Evolutionary conservation across 2,329 filamentous ascomycete genomes (phyloP).

Genomic region (Fusarium pseudograminearum): DNA sequence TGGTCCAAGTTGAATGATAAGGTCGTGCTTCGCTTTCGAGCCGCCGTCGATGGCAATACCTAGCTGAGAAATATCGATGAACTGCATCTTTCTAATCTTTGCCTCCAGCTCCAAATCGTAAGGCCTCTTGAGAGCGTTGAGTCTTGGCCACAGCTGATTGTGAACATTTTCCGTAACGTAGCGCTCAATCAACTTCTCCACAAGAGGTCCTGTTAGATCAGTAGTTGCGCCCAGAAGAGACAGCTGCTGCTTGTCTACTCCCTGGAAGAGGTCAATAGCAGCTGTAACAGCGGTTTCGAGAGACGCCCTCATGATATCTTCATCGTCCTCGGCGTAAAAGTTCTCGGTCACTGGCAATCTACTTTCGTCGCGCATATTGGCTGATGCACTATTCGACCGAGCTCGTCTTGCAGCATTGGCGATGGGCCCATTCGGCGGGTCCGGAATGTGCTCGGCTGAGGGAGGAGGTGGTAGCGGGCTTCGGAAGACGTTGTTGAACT

Average conservation of each 20-base stretch:
- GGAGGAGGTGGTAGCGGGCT: constrained; percentile 84
- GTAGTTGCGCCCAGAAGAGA: constrained; percentile 93
- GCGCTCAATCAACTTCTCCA: constrained; percentile 93
- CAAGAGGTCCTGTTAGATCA: constrained; percentile 88
- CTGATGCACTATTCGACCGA: constrained; percentile 63
- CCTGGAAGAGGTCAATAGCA: constrained; percentile 95
- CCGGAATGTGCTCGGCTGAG: constrained; percentile 69
- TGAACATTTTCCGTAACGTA: constrained; percentile 96
- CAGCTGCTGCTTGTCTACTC: constrained; percentile 94
- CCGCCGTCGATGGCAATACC: constrained; percentile 88
- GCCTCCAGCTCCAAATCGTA: constrained; percentile 91
- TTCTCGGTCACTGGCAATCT: constrained; percentile 67
- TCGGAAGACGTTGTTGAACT: constrained; percentile 88
- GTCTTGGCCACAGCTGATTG: constrained; percentile 84
- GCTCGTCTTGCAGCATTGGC: constrained; percentile 66
- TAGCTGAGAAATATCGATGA: constrained; percentile 93
- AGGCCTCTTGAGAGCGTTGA: constrained; percentile 80
- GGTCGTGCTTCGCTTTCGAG: constrained; percentile 80
- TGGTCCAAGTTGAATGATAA: constrained; percentile 79
- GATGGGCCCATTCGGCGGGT: constrained; percentile 69
- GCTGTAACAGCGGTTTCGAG: constrained; percentile 92
- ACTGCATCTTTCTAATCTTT: constrained; percentile 92
- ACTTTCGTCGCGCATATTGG: constrained; percentile 49
- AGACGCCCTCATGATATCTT: constrained; percentile 88
- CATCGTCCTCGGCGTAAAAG: constrained; percentile 87